Evolutionary conservation across 352 stramenopile genomes (phyloP), one percentile per base, ranked within the genome.

Genomic region (Phytopythium kandeliae): DNA sequence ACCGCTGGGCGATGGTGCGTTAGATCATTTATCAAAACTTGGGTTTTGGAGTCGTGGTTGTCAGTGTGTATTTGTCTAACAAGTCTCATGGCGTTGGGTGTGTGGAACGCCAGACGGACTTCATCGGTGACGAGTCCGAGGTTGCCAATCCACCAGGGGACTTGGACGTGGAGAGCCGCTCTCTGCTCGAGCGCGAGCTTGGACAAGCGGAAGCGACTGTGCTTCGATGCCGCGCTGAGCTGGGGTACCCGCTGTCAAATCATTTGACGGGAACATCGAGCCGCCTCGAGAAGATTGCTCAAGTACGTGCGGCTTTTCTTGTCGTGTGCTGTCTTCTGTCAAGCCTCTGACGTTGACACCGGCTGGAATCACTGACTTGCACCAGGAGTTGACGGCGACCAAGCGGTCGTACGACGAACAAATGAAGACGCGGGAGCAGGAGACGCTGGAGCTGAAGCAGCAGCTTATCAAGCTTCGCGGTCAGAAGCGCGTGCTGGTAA

Each of bases 1-100:
- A 93, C 55, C 79, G 80, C 12, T 93, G 82, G 82, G 78, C 77
- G 28, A 84, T 88, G 78, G 78, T 89, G 55, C 19, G 63, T 56
- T 31, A 19, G 5, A 12, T 21, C 7, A 13, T 28, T 44, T 22
- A 9, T 9, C 9, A 9, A 9, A 31, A 4, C 9, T 31, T 4
- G 28, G 28, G 9, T 9, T 31, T 24, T 17, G 8, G 10, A 26
- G 44, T 3, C 21, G 48, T 9, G 10, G 12, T 40, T 16, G 8
- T 21, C 34, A 7, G 34, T 21, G 34, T 2, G 10, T 17, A 13
- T 13, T 36, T 2, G 2, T 40, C 34, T 19, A 40, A 40, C 34
- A 21, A 6, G 15, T 8, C 34, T n/a, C 33, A 4, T 36, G 9
- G 2, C 16, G 5, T 35, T 40, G n/a, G 19, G 34, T 40, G 13